phyloP scores from a whole-genome alignment of 2,329 filamentous ascomycete species.

The Alternaria brassicae region DNA sequence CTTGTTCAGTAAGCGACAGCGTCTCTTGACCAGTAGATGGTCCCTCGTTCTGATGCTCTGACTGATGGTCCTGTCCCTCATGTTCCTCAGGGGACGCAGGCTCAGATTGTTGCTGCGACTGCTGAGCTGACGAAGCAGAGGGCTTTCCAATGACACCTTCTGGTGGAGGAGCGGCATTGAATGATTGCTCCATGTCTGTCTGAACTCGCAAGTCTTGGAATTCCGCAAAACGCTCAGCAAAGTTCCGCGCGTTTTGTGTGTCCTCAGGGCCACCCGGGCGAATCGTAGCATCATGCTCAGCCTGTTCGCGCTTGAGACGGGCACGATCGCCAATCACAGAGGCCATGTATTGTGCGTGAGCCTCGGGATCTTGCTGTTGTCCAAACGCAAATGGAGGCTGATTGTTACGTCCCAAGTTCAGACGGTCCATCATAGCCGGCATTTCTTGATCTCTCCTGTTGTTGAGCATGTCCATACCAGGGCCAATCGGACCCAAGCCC shows the following conservation, averaged over 20 bases:
- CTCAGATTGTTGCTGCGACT: conserved; percentile 29
- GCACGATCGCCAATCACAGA: conserved; percentile 68
- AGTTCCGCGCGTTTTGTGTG: conserved; percentile 49
- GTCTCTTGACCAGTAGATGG: conserved; percentile 54
- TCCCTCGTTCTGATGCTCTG: conserved; percentile 12
- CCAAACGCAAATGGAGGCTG: conserved; percentile 60
- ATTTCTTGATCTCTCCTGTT: conserved; percentile 73
- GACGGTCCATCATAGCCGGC: conserved; percentile 68
- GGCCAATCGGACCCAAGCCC: conserved; percentile 55
- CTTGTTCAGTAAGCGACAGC: conserved; percentile 81
- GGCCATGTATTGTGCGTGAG: conserved; percentile 64
- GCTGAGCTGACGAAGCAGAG: conserved; percentile 28
- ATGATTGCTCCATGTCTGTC: conserved; percentile 63
- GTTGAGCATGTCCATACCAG: conserved; percentile 53
- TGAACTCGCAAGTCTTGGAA: conserved; percentile 82
- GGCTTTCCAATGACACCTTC: conserved; percentile 50
- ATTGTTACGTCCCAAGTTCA: conserved; percentile 64
- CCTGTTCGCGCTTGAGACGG: conserved; percentile 67
- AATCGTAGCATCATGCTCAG: conserved; percentile 59
- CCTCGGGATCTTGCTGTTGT: conserved; percentile 56
- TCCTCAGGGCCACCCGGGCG: conserved; percentile 39
- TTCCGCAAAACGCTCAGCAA: conserved; percentile 76
- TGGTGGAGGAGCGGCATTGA: conserved; percentile 33
- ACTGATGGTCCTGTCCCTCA: conserved; percentile 24
- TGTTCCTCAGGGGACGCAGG: conserved; percentile 29